Evolutionary conservation across 73 alveolate genomes (phyloP), one percentile per base, ranked within the genome.

Genomic region (Stentor roeselii): DNA sequence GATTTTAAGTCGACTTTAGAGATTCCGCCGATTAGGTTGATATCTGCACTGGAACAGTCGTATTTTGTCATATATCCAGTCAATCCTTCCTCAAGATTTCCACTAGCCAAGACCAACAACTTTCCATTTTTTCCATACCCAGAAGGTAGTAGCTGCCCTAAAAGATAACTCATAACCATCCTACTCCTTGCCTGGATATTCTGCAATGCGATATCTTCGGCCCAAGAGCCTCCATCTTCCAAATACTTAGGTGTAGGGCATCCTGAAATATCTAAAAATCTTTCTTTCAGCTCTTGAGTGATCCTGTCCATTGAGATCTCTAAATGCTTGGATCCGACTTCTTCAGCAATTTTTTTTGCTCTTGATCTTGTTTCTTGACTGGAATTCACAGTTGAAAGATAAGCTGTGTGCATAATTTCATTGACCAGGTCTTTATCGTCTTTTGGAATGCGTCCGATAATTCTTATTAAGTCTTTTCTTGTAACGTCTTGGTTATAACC

Each of bases 1-100:
- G 83, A 38, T 74, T 86, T 93, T 11, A 95, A 83, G 85, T 95
- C 99, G 15, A 76, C 88, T 78, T 95, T 93, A 76, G 93, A 90
- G 21, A 95, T 84, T 15, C 96, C 95, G 34, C 99, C 99, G 41
- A 96, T 96, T 31, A 98, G 99, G 84, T 96, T 96, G 4, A 96
- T 40, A 75, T 96, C 99, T 1, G 98, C 99, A 3, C 97, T 82
- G 36, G 96, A 88, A 88, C 98, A 93, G 87, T 96, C 99, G 82
- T 96, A 96, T 84, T 96, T 96, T 21, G 99, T 95, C 89, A 93
- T 86, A 82, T 94, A 93, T 1, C 99, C 99, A 42, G 99, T 93
- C 38, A 96, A 86, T 36, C 96, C 97, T 89, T 96, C 99, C 75
- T 92, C 97, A 82, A 96, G 90, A 84, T 96, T 95, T 27, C 97